Evolutionary conservation across 495 filamentous ascomycete species (phyloP).

Genomic region (Articulospora tetracladia): DNA sequence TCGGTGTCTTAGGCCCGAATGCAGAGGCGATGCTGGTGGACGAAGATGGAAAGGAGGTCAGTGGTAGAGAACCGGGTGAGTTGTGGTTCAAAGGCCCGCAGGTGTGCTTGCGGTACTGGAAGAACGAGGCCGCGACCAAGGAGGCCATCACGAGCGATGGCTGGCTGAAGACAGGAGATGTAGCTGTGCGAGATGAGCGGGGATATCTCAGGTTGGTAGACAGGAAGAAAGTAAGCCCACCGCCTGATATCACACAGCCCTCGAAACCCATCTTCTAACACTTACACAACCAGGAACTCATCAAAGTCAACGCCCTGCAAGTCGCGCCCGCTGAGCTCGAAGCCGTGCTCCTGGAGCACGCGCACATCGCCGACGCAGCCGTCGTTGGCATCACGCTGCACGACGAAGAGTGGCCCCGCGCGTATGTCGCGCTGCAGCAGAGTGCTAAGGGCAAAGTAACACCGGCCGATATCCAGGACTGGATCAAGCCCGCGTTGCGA

Average conservation of each 20-base stretch:
- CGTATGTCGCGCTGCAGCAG: slow-evolving; percentile 65
- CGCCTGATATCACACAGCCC: background rate
- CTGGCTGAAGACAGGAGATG: slow-evolving; percentile 65
- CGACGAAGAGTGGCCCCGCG: slow-evolving; percentile 75
- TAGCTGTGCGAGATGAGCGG: slow-evolving; percentile 53
- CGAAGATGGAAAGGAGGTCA: slow-evolving; percentile 25
- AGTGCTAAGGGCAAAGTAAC: slow-evolving; percentile 37
- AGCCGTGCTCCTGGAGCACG: slow-evolving; percentile 62
- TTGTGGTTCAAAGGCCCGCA: slow-evolving; percentile 64
- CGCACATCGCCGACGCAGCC: slow-evolving; percentile 68
- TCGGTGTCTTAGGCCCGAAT: slow-evolving; percentile 74
- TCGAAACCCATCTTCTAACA: background rate
- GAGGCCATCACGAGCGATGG: slow-evolving; percentile 55
- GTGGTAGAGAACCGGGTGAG: slow-evolving; percentile 55
- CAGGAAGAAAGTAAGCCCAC: slow-evolving; percentile 45
- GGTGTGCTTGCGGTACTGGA: slow-evolving; percentile 61
- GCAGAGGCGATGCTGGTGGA: slow-evolving; percentile 74
- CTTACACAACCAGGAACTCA: slow-evolving; percentile 44
- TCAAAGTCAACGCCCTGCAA: slow-evolving; percentile 71
- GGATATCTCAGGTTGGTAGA: slow-evolving; percentile 61
- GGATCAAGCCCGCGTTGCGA: slow-evolving; percentile 49
- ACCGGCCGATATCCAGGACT: slow-evolving; percentile 56
- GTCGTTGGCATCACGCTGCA: slow-evolving; percentile 68
- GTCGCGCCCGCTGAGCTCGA: slow-evolving; percentile 74
- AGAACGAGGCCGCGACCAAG: slow-evolving; percentile 52